A percentile compares a stretch with the other conserved stretches of the same genome.
phyloP scores from a whole-genome alignment of 106 monocot species.

The Amphibolis antarctica region DNA sequence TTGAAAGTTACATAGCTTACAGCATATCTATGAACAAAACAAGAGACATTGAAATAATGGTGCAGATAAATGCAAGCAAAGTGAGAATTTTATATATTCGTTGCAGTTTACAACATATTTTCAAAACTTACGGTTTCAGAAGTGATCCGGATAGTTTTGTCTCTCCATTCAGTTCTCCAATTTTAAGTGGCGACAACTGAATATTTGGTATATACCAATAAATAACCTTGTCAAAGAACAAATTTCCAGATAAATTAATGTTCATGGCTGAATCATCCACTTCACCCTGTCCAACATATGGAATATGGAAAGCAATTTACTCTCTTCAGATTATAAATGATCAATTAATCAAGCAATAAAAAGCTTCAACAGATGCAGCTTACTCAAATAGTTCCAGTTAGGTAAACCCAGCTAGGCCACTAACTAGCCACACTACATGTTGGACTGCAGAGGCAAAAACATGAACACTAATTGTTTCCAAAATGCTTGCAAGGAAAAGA shows the following conservation, averaged over 20 bases:
- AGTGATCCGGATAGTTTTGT: conserved; percentile 85
- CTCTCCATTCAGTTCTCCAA: conserved; percentile 94
- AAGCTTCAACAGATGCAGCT: neutral
- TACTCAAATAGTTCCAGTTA: neutral
- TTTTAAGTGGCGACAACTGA: conserved; percentile 58
- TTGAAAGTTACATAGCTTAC: too few relatives aligned
- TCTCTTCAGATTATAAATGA: neutral
- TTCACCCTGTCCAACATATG: conserved; percentile 55
- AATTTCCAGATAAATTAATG: conserved; percentile 81
- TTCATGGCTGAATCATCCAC: conserved; percentile 89
- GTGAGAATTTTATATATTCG: too few relatives aligned
- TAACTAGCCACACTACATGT: too few relatives aligned
- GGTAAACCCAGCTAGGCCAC: neutral
- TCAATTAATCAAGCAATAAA: neutral
- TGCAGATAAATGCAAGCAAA: too few relatives aligned
- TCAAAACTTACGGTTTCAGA: conserved; percentile 69
- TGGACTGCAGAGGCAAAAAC: neutral
- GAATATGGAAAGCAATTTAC: conserved; percentile 1
- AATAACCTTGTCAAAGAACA: conserved; percentile 69
- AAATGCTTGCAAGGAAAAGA: neutral
- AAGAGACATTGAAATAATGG: too few relatives aligned
- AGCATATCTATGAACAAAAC: too few relatives aligned
- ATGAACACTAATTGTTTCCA: neutral
- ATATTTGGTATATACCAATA: conserved; percentile 56
- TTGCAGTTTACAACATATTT: neutral